Evolutionary conservation across 1,139 yeast genomes (phyloP), one percentile per base, ranked within the genome.

Genomic region (Magnusiomyces ingens): DNA sequence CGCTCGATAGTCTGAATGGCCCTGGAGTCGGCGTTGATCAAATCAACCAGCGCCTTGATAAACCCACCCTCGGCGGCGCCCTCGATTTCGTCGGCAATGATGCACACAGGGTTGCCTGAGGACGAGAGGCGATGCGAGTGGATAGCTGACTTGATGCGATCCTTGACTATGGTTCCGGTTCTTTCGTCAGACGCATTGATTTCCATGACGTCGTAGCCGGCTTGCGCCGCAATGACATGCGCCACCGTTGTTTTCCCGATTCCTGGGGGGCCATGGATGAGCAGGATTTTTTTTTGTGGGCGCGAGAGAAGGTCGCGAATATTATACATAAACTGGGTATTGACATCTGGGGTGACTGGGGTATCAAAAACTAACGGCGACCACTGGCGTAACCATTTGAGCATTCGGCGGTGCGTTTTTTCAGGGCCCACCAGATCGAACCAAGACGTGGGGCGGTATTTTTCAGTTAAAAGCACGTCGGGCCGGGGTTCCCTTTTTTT

Each of bases 221-320:
- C 79, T 59, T 88, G 96, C 50, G 76, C 77, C 3, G 96, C 95
- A 41, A 90, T 77, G 1, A 89, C 78, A 66, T 91, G 96, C 0
- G 94, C 90, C 2, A 90, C 84, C 0, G 95, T 81, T 0, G 99
- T 93, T 67, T 93, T 93, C 5, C 99, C 99, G n/a, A 87, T 77
- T 1, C 99, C 99, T 0, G 96, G 91, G 0, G 97, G 95, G 0
- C 99, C 99, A 65, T 85, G 89, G 2, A 93, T 77, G 49, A 93
- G 71, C 42, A 93, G 66, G 0, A 93, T 75, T 60, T 81, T 85
- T 53, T 76, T 76, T n/a, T 69, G 71, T 0, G 98, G 98, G 50
- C 98, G 75, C 5, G 84, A 81, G 47, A 78, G 73, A 0, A 79
- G 75, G 65, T 89, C 96, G 0, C 58, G 52, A 42, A 15, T 49